Evolutionary conservation across 106 monocot species (phyloP).

Genomic region (Acorus calamus): DNA sequence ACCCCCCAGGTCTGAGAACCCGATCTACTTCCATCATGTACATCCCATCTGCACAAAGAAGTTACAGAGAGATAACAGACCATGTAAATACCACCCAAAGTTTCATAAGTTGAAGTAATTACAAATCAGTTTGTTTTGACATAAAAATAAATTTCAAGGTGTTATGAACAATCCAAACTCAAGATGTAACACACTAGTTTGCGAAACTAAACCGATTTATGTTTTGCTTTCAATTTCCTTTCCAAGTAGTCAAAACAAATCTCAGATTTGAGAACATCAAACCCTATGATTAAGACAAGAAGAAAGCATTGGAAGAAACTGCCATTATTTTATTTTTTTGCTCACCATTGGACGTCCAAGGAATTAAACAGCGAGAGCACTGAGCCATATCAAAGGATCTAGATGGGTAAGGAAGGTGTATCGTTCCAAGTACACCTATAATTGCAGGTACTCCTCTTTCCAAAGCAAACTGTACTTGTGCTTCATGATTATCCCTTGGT

Average conservation of each 20-base stretch:
- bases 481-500: background rate
- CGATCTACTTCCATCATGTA: constrained; percentile 55
- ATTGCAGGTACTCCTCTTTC: constrained; percentile 43
- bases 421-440: constrained; percentile 41
- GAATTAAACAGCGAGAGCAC: constrained; percentile 11
- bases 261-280: too few species aligned
- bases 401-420: constrained; percentile 41
- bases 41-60: constrained; percentile 26
- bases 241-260: too few species aligned
- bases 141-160: background rate
- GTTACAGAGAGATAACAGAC: background rate
- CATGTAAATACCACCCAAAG: background rate
- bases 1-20: constrained; percentile 44
- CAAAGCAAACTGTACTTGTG: constrained; percentile 31
- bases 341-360: constrained; percentile 42
- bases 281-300: too few species aligned
- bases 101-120: too few species aligned
- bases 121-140: too few species aligned
- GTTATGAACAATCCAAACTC: background rate
- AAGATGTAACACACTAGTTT: too few species aligned
- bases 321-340: background rate
- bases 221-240: too few species aligned
- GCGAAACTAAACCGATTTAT: too few species aligned
- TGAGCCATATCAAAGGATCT: constrained; percentile 6
- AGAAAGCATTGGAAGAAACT: too few species aligned